Base-by-base conservation (phyloP, 208 protist species). In the Plasmodiophora brassicae region DNA sequence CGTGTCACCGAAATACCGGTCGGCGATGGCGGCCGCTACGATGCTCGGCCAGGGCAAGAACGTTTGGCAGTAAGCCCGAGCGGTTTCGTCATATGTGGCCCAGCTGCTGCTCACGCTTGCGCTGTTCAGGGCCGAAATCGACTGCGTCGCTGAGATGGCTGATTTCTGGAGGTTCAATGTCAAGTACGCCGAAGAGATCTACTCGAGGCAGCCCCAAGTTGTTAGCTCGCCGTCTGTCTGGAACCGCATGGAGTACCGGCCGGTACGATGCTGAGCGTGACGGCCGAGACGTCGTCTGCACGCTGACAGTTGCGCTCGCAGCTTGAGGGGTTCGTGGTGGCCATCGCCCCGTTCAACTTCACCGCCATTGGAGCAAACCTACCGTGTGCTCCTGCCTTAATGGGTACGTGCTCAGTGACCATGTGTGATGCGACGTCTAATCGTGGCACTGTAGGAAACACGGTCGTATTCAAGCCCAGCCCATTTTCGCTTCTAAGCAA, bases 311-410 rank as follows among this genome's bases (percentile, higher is more conserved):
- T 36, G 14, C 10, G 65, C n/a, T 78, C n/a, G 20, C 41, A 78
- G 65, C 65, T 98, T 0, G 97, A 99, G 87, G 97, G 97, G 60
- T 99, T 98, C 89, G 94, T 96, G 83, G 92, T 93, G 5, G 96
- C 96, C 72, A 95, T 98, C 84, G 95, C 96, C 38, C 97, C 97
- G 20, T 99, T 98, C 91, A 99, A 99, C 93, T 99, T 99, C 91
- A 97, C 95, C n/a, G 97, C 97, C 28, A 99, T 99, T 89, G 97
- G 95, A 32, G 93, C 92, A 14, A 98, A 99, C 93, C 93, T 99
- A 36, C 92, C 93, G 39, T 94, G 93, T 8, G 93, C 97, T 25
- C 97, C 97, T 25, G 97, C 97, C 88, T 90, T 98, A 85, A 98
- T 98, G 96, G 97, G 88, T 89, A 90, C 46, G 25, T 22, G 28